Evolutionary conservation across 257 asterid species (phyloP).

Genomic region (Solanum piurae): DNA sequence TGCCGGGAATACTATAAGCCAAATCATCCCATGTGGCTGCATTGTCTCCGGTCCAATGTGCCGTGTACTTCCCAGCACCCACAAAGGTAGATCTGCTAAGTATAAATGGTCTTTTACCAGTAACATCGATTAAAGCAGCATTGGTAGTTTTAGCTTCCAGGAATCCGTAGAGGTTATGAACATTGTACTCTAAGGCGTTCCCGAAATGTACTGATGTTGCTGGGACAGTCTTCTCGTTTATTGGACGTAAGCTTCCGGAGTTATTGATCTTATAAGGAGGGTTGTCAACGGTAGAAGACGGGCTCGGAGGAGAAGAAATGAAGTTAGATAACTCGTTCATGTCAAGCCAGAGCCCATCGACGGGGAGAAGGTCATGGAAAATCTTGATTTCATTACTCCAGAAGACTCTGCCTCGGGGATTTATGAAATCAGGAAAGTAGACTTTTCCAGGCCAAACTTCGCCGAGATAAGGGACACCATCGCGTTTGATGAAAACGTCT

Average conservation of each 20-base stretch:
- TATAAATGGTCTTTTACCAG: slow-evolving; percentile 78
- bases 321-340: slow-evolving; percentile 88
- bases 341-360: slow-evolving; percentile 91
- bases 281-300: slow-evolving; percentile 49
- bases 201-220: slow-evolving; percentile 58
- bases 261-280: slow-evolving; percentile 92
- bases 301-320: slow-evolving; percentile 49
- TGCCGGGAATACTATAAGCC: slow-evolving; percentile 58
- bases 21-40: slow-evolving; percentile 86
- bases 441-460: slow-evolving; percentile 88
- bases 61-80: slow-evolving; percentile 81
- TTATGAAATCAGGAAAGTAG: slow-evolving; percentile 73
- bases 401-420: slow-evolving; percentile 31
- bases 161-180: slow-evolving; percentile 80
- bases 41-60: slow-evolving; percentile 97
- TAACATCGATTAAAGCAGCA: slow-evolving; percentile 34
- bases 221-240: slow-evolving; percentile 51
- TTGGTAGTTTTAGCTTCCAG: slow-evolving; percentile 62
- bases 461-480: slow-evolving; percentile 61
- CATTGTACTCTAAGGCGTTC: slow-evolving; percentile 51
- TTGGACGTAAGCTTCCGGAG: slow-evolving; percentile 23
- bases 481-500: slow-evolving; percentile 65
- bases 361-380: slow-evolving; percentile 41
- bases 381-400: slow-evolving; percentile 67
- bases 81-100: slow-evolving; percentile 77